Conservation (phyloP, 1,284 basidiomycete species). For the Earliella scabrosa region DNA sequence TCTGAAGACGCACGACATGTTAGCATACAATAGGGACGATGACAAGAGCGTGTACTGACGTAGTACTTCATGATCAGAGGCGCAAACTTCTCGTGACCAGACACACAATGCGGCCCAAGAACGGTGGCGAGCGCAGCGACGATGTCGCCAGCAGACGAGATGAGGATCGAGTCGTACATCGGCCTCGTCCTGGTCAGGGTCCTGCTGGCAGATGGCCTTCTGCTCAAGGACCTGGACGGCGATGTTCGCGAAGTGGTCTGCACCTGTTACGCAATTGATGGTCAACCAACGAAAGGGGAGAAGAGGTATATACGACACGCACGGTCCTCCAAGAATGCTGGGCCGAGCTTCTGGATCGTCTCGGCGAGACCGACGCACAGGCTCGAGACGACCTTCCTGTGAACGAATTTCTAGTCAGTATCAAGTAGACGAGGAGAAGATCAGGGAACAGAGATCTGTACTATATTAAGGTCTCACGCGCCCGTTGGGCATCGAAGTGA, state of each 20-base stretch:
- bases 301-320: no score
- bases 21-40: neutral
- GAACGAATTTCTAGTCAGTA: conserved; percentile 27
- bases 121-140: conserved; percentile 90
- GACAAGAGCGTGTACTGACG: conserved; percentile 51
- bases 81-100: conserved; percentile 85
- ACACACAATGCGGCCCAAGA: conserved; percentile 86
- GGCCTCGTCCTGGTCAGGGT: conserved; percentile 91
- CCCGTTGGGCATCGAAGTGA: conserved; percentile 76
- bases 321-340: conserved; percentile 80
- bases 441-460: conserved; percentile 39
- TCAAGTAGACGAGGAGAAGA: conserved; percentile 26
- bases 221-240: conserved; percentile 87
- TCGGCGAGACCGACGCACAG: conserved; percentile 89
- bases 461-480: conserved; percentile 59
- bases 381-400: conserved; percentile 84
- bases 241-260: conserved; percentile 82
- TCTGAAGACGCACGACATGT: conserved; percentile 45
- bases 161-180: conserved; percentile 94
- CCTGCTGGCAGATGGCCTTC: conserved; percentile 94
- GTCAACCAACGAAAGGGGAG: no score
- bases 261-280: no score
- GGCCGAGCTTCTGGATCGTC: conserved; percentile 90
- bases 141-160: conserved; percentile 94
- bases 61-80: conserved; percentile 94